Percentiles rank a stretch among this genome's conserved stretches.
These are phyloP conservation scores for Haplosporangium gracile DNA, from an alignment of 192 early-diverging fungal species.

Conservation along the genomic window DNA sequence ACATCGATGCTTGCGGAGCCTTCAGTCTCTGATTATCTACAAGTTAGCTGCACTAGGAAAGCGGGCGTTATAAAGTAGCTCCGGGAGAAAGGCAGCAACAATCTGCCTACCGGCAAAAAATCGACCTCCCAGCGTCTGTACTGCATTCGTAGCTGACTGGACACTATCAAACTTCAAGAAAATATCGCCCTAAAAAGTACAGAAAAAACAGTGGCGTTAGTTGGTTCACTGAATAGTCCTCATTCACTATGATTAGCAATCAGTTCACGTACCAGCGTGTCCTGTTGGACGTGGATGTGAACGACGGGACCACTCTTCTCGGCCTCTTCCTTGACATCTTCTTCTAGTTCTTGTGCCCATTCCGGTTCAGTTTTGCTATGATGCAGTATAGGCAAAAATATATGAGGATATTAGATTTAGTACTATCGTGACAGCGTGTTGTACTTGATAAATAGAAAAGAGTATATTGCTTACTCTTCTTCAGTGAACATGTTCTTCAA, in stretches of 20 bases:
- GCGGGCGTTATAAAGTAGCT: constrained; percentile 74
- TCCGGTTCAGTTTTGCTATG: constrained; percentile 81
- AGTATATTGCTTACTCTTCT: constrained; percentile 71
- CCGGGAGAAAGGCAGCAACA: constrained; percentile 69
- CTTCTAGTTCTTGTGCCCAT: constrained; percentile 88
- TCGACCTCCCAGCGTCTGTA: constrained; percentile 80
- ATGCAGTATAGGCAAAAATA: neutral
- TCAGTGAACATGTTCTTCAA: constrained; percentile 93
- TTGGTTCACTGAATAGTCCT: neutral
- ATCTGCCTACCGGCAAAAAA: constrained; percentile 94
- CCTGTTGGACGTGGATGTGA: constrained; percentile 79
- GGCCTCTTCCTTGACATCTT: constrained; percentile 90
- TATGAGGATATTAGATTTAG: constrained; percentile 1
- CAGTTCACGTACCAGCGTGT: constrained; percentile 65
- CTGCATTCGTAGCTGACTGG: constrained; percentile 74
- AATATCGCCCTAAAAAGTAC: constrained; percentile 76
- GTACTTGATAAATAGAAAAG: neutral
- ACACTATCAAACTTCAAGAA: constrained; percentile 86
- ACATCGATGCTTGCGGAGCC: neutral
- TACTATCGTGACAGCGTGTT: neutral
- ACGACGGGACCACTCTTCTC: constrained; percentile 81
- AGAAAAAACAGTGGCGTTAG: neutral
- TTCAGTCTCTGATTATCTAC: constrained; percentile 34
- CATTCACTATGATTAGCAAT: neutral
- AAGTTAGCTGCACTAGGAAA: constrained; percentile 72